Evolutionary conservation across 2,329 filamentous ascomycete genomes (phyloP), one percentile per base, ranked within the genome.

Genomic region (Aspergillus pseudoviridinutans): DNA sequence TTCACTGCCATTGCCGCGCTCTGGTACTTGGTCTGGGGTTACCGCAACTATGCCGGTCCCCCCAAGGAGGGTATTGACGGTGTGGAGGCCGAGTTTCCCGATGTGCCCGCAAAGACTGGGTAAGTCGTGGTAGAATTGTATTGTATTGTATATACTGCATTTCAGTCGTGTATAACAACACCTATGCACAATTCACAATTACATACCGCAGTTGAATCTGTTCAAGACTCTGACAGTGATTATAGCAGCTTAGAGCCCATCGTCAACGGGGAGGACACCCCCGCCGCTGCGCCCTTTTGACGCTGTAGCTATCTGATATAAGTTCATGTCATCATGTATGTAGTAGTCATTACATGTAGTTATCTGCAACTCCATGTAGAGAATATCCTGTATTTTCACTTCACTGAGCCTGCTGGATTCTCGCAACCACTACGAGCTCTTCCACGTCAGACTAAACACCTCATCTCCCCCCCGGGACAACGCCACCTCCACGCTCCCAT

Each of bases 11-110:
- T 90, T 57, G 84, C 88, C 1, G 80, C 78, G 9, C 71, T 76
- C 7, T 91, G 87, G 87, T 91, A 91, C 76, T 77, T 84, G 63
- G 79, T 80, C 53, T 89, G 87, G 86, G 88, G 88, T 35, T 82
- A 84, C 74, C 83, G 85, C 74, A 84, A 90, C 55, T 71, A 70
- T 54, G 63, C 61, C 4, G 69, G 69, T 74, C 67, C 65, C 3
- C 64, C 64, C 27, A 64, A 62, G n/a, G 68, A 70, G 32, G 66
- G 64, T 7, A 57, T 69, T 44, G 65, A 65, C 2, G 24, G 28
- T 5, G 41, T 46, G 17, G 41, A 25, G n/a, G 24, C 50, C 9
- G 54, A 46, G 10, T 41, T 35, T 3, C 12, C 50, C 28, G 20
- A 41, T n/a, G 3, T 35, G 20, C 50, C 14, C 27, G 24, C 35